phyloP scores from a whole-genome alignment of 345 rosid species.

The Melastoma malabathricum region DNA sequence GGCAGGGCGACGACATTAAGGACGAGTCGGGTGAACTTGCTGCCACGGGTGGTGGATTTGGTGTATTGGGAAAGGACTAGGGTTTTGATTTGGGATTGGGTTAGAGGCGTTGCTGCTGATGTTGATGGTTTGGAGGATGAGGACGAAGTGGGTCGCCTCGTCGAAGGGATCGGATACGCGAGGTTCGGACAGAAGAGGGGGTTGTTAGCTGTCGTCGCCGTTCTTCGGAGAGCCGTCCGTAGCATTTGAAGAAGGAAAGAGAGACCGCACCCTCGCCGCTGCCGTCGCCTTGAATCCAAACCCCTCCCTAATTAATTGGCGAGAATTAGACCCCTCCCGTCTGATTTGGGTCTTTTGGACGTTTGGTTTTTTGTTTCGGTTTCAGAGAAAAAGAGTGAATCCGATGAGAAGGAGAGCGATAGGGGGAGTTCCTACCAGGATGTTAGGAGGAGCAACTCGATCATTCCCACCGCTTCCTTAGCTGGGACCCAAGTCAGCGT shows the following conservation, averaged over 20 bases:
- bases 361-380: background rate
- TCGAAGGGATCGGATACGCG: background rate
- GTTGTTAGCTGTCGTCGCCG: too few relatives aligned
- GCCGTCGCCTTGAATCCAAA: too few relatives aligned
- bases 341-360: background rate
- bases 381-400: slow-evolving; percentile 32
- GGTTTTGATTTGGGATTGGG: slow-evolving; percentile 37
- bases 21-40: slow-evolving; percentile 50
- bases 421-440: slow-evolving; percentile 67
- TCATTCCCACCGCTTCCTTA: slow-evolving; percentile 46
- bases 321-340: too few relatives aligned
- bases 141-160: background rate
- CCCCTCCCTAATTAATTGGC: too few relatives aligned
- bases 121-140: background rate
- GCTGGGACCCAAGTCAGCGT: slow-evolving; percentile 19
- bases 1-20: slow-evolving; percentile 51
- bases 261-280: too few relatives aligned
- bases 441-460: slow-evolving; percentile 56
- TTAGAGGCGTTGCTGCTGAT: slow-evolving; percentile 23
- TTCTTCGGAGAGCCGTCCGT: too few relatives aligned
- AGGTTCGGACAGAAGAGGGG: too few relatives aligned
- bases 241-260: too few relatives aligned
- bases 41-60: slow-evolving; percentile 10
- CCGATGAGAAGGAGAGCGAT: slow-evolving; percentile 25
- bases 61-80: slow-evolving; percentile 50